A percentile compares a stretch with the other conserved stretches of the same genome.
Evolutionary conservation across 768 basidiomycete genomes (phyloP).

Genomic region (Cyclocybe aegerita): DNA sequence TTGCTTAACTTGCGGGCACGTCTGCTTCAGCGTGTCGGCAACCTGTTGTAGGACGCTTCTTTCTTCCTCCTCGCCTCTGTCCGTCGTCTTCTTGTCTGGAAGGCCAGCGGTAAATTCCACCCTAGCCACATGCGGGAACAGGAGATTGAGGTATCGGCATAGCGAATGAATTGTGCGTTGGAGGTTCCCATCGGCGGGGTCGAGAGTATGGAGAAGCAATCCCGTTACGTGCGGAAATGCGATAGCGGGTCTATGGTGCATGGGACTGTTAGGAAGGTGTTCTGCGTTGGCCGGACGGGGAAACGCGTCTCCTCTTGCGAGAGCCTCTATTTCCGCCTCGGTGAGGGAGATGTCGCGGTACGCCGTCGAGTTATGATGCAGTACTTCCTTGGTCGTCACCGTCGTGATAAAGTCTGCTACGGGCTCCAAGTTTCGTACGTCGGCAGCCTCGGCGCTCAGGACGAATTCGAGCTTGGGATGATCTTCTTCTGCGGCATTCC

Average conservation of each 20-base stretch:
- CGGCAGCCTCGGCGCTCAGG: constrained; percentile 6
- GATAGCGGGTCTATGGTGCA: constrained; percentile 2
- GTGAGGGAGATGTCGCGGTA: constrained; percentile 1
- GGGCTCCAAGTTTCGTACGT: constrained; percentile 16
- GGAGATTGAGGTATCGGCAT: constrained; percentile 14
- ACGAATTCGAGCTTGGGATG: neutral
- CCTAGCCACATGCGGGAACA: constrained; percentile 13
- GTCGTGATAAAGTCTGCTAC: constrained; percentile 11
- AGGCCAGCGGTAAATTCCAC: too few species aligned
- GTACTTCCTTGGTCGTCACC: constrained; percentile 5
- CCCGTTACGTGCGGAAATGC: constrained; percentile 12
- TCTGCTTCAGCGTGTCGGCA: too few species aligned
- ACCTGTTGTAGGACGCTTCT: too few species aligned
- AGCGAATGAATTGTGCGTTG: constrained; percentile 7
- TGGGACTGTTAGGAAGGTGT: neutral
- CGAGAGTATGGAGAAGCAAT: constrained; percentile 13
- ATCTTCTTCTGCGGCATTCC: neutral
- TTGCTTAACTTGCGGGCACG: too few species aligned
- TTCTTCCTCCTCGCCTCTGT: too few species aligned
- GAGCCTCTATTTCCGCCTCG: constrained; percentile 5
- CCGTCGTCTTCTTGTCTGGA: too few species aligned
- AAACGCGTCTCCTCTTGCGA: neutral
- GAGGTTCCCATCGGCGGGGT: neutral
- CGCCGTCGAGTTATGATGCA: constrained; percentile 10
- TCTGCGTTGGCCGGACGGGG: too few species aligned